Conservation (phyloP, 1,284 basidiomycete species). For the Vanrija pseudolonga region DNA sequence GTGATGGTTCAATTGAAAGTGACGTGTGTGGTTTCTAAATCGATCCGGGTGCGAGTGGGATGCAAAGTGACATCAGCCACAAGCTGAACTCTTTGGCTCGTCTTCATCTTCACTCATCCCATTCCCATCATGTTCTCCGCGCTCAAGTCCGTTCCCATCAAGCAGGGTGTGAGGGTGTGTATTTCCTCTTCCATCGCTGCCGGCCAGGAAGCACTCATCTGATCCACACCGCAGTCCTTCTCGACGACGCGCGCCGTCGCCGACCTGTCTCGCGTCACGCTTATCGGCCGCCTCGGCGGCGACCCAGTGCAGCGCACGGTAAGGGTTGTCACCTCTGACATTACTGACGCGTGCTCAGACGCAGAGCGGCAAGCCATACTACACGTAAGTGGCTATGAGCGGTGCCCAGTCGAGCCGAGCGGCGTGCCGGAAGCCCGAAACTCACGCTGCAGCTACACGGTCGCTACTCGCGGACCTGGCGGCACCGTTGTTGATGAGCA, state of each 20-base stretch:
- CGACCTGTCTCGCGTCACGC: slow-evolving; percentile 37
- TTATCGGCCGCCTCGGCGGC: slow-evolving; percentile 40
- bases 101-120: background rate
- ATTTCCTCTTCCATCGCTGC: background rate
- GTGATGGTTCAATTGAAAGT: too few relatives aligned
- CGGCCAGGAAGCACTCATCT: background rate
- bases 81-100: background rate
- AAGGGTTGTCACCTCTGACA: background rate
- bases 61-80: too few relatives aligned
- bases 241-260: slow-evolving; percentile 19
- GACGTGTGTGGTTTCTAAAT: background rate
- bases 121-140: slow-evolving; percentile 9
- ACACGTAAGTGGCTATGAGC: slow-evolving; percentile 23
- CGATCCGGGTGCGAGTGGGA: background rate
- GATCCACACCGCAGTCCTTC: slow-evolving; percentile 21
- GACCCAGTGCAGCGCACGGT: slow-evolving; percentile 37
- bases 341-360: slow-evolving; percentile 20
- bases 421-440: background rate
- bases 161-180: slow-evolving; percentile 8
- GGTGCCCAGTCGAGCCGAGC: too few relatives aligned
- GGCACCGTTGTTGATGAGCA: slow-evolving; percentile 11
- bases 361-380: slow-evolving; percentile 36
- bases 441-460: slow-evolving; percentile 27
- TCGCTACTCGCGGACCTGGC: slow-evolving; percentile 28
- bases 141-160: background rate